phyloP scores from a whole-genome alignment of 2,329 filamentous ascomycete genomes.

The Diatrype stigma region DNA sequence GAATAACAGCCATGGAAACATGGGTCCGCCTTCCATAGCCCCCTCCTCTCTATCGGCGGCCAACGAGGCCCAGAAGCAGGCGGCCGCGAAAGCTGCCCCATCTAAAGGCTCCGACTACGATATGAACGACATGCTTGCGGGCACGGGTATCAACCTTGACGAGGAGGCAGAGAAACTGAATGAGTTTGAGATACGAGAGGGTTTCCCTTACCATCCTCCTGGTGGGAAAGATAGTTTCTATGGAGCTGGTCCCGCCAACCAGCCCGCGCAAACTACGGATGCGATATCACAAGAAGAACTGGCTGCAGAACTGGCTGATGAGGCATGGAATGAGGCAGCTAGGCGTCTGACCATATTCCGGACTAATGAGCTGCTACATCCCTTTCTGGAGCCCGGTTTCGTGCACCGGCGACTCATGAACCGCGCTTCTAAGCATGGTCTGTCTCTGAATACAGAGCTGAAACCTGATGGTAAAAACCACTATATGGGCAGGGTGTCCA shows the following conservation, averaged over 20 bases:
- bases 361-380: constrained; percentile 67
- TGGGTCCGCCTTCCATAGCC: constrained; percentile 26
- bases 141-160: constrained; percentile 80
- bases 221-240: constrained; percentile 57
- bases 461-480: constrained; percentile 38
- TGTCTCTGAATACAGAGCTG: constrained; percentile 52
- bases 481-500: constrained; percentile 44
- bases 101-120: constrained; percentile 65
- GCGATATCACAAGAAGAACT: constrained; percentile 57
- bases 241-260: constrained; percentile 62
- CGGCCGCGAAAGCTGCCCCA: constrained; percentile 60
- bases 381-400: constrained; percentile 66
- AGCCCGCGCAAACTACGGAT: constrained; percentile 46
- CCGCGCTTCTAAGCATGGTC: constrained; percentile 53
- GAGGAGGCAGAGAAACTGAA: constrained; percentile 83
- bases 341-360: constrained; percentile 55
- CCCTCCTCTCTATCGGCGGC: constrained; percentile 15
- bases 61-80: constrained; percentile 37
- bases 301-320: constrained; percentile 60
- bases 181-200: constrained; percentile 52
- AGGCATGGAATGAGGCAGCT: constrained; percentile 63
- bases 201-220: constrained; percentile 52
- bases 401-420: constrained; percentile 55
- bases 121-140: constrained; percentile 76
- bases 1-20: constrained; percentile 23